phyloP scores from a whole-genome alignment of 1,284 basidiomycete genomes.

The Irpex sp. region DNA sequence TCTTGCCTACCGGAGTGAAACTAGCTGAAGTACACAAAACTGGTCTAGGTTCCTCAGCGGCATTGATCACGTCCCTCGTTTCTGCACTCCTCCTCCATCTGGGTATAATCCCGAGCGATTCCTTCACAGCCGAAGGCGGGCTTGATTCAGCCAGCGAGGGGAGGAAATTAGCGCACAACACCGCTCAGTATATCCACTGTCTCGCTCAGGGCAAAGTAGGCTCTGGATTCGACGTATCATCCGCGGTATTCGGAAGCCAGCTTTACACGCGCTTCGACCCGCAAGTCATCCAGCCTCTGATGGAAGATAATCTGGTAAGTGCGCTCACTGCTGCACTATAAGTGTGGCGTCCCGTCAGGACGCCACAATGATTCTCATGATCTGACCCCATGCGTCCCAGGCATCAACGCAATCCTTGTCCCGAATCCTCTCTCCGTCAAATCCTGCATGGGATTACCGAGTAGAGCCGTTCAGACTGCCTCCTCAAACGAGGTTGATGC shows the following conservation, averaged over 20 bases:
- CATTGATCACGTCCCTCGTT: constrained; percentile 93
- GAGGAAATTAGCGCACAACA: constrained; percentile 77
- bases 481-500: constrained; percentile 73
- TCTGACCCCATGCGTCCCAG: constrained; percentile 1
- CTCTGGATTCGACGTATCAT: constrained; percentile 94
- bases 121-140: constrained; percentile 29
- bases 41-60: constrained; percentile 94
- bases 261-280: constrained; percentile 90
- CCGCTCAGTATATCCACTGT: constrained; percentile 96
- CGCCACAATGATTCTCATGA: too few species aligned
- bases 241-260: constrained; percentile 94
- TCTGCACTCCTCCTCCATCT: constrained; percentile 84
- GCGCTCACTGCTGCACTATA: not conserved
- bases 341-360: too few species aligned
- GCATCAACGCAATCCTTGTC: constrained; percentile 29
- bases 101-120: constrained; percentile 51
- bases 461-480: constrained; percentile 77
- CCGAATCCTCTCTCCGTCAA: constrained; percentile 56
- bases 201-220: constrained; percentile 98
- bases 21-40: constrained; percentile 93
- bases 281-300: constrained; percentile 59
- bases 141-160: constrained; percentile 34
- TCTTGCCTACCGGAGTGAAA: constrained; percentile 66
- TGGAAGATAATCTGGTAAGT: constrained; percentile 47
- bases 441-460: constrained; percentile 63